Percentiles rank a stretch among this genome's conserved stretches.
These are phyloP conservation scores for Pulveroboletus sp. DNA, from an alignment of 768 basidiomycete species.

Conservation along the genomic window DNA sequence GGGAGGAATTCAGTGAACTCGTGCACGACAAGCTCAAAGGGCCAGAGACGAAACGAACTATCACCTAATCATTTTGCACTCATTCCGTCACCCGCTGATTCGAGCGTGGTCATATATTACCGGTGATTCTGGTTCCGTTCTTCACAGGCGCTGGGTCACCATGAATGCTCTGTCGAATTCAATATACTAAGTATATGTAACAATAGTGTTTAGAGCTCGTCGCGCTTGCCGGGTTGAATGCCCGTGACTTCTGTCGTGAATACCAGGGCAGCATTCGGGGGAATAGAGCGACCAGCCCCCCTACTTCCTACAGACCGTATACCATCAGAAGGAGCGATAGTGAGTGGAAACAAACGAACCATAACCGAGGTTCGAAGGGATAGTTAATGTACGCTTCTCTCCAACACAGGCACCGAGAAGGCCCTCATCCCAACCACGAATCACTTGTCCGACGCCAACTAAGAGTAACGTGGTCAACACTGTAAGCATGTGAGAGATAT, in stretches of 20 bases:
- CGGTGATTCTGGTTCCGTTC: neutral
- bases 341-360: constrained; percentile 45
- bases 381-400: constrained; percentile 87
- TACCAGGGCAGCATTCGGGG: constrained; percentile 70
- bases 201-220: constrained; percentile 47
- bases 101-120: too few species aligned
- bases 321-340: neutral
- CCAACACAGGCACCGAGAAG: constrained; percentile 78
- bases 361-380: constrained; percentile 76
- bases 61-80: constrained; percentile 2
- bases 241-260: constrained; percentile 84
- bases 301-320: constrained; percentile 47
- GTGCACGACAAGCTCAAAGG: constrained; percentile 71
- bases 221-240: constrained; percentile 44
- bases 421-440: constrained; percentile 82
- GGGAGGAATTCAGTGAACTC: constrained; percentile 86
- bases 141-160: neutral
- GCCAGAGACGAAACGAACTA: constrained; percentile 24
- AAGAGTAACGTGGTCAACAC: constrained; percentile 1
- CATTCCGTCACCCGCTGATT: too few species aligned
- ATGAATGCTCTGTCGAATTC: neutral
- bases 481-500: neutral
- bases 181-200: neutral
- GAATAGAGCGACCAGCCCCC: constrained; percentile 75
- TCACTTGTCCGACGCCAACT: constrained; percentile 82